Conservation (phyloP, 305 asterid species). For the Petunia hybrid region DNA sequence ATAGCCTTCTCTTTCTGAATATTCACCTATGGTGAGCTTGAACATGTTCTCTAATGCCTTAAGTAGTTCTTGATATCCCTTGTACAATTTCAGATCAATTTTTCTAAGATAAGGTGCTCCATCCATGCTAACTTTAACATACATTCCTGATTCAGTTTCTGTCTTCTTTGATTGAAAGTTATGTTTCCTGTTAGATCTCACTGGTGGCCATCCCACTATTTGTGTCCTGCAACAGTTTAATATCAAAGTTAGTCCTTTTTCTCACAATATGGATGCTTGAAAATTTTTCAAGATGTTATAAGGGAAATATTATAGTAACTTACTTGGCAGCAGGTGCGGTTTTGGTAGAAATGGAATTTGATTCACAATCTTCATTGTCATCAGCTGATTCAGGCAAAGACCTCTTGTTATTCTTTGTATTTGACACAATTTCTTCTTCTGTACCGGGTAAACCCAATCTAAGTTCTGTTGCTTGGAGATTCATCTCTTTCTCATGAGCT, state of each 20-base stretch:
- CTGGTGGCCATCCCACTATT: slow-evolving; percentile 83
- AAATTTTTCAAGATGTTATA: background rate
- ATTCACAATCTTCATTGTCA: slow-evolving; percentile 37
- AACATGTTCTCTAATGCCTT: slow-evolving; percentile 69
- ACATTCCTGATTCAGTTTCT: slow-evolving; percentile 52
- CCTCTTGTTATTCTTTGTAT: slow-evolving; percentile 50
- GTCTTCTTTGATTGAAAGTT: slow-evolving; percentile 46
- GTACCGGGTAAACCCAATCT: slow-evolving; percentile 69
- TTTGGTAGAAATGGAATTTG: slow-evolving; percentile 44
- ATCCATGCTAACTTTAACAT: slow-evolving; percentile 76
- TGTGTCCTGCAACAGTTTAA: slow-evolving; percentile 52
- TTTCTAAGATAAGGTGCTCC: slow-evolving; percentile 77
- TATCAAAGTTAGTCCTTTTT: slow-evolving; percentile 23
- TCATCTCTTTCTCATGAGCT: slow-evolving; percentile 46
- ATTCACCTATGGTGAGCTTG: slow-evolving; percentile 70
- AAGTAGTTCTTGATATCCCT: slow-evolving; percentile 55
- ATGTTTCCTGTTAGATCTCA: slow-evolving; percentile 67
- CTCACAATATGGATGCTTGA: background rate
- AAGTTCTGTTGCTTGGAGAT: slow-evolving; percentile 68
- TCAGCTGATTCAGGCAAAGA: slow-evolving; percentile 52
- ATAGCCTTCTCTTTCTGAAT: slow-evolving; percentile 78
- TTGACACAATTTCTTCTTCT: slow-evolving; percentile 38
- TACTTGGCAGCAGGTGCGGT: slow-evolving; percentile 66
- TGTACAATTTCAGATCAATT: slow-evolving; percentile 60
- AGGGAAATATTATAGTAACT: slow-evolving; percentile 29